phyloP scores from a whole-genome alignment of 2,329 filamentous ascomycete genomes.

The Escovopsis sp. region DNA sequence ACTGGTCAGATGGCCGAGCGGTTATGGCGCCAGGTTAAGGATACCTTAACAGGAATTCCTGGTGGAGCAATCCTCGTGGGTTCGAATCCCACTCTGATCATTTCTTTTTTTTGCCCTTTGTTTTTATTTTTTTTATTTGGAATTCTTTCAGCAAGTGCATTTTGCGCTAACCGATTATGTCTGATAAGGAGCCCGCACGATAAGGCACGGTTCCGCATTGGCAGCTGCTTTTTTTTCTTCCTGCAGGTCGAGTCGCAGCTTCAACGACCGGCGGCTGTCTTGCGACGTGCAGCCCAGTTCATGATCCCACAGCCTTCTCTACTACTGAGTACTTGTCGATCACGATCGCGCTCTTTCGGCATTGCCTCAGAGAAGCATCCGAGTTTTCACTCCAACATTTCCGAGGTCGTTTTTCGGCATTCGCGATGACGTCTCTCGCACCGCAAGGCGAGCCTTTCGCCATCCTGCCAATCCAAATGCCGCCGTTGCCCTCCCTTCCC shows the following conservation, averaged over 20 bases:
- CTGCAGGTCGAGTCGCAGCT: too few relatives aligned
- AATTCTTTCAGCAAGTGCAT: too few relatives aligned
- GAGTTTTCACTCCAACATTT: too few relatives aligned
- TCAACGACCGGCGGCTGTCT: too few relatives aligned
- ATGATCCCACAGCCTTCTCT: neutral
- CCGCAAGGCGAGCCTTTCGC: conserved; percentile 41
- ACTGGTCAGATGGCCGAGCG: conserved; percentile 7
- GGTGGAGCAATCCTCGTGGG: conserved; percentile 9
- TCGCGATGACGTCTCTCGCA: conserved; percentile 16
- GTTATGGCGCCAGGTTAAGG: too few relatives aligned
- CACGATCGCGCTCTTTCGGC: too few relatives aligned
- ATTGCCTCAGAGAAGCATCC: neutral
- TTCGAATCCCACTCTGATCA: conserved; percentile 9
- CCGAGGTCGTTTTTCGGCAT: too few relatives aligned
- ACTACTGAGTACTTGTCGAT: neutral
- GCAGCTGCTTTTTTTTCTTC: too few relatives aligned
- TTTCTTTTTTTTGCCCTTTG: conserved; percentile 2
- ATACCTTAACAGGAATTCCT: conserved; percentile 8
- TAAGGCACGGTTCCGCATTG: too few relatives aligned
- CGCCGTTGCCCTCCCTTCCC: conserved; percentile 47
- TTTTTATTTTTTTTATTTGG: neutral
- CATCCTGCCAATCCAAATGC: conserved; percentile 53
- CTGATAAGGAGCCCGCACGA: too few relatives aligned
- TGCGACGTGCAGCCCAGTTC: too few relatives aligned
- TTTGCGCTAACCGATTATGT: too few relatives aligned